Base-by-base conservation (phyloP, 2,329 filamentous ascomycete genomes). In the Exophiala xenobiotica region DNA sequence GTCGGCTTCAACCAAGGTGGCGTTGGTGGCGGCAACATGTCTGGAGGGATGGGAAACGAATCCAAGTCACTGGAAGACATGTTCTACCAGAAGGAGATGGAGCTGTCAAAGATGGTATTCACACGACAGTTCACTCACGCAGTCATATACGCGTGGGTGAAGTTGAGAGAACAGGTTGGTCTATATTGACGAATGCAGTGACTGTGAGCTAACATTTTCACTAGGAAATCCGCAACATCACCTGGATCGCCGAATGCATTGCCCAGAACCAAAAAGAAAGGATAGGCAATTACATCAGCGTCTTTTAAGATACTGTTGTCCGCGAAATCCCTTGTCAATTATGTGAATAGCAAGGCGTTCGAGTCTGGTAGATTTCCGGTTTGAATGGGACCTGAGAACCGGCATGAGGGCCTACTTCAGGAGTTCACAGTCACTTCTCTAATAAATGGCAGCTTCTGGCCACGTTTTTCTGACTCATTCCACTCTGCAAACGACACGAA, bases 61-160 rank as follows among this genome's bases (percentile, higher is more conserved):
- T 87, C 88, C 42, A 90, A 88, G 75, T 96, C 91, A 64, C 72
- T 99, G 63, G 93, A 99, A 69, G 93, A 99, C 67, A 79, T 99
- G 76, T 99, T 99, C 74, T 99, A 99, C 70, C 90, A 96, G 71
- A 97, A 96, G 75, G 93, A 99, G 75, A 97, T 97, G 93, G 91
- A 99, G 70, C 87, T 97, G 58, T 92, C 88, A 49, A 99, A 99
- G 79, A 75, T 86, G 54, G 90, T 91, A 6, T 99, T 99, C 68
- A 99, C 93, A 4, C 82, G 90, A 62, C 93, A 99, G 70, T 99
- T 99, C 70, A 95, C 90, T 11, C 90, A 89, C 64, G 88, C 89
- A 27, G 89, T 97, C 61, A 89, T 99, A 44, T 99, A 97, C 68
- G 90, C 90, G 14, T 99, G 93, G 93, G 89, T 99, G 53, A 96